These are phyloP conservation scores for Ploettnerulaceae sp. DNA, from an alignment of 2,329 filamentous ascomycete genomes.

Conservation along the genomic window DNA sequence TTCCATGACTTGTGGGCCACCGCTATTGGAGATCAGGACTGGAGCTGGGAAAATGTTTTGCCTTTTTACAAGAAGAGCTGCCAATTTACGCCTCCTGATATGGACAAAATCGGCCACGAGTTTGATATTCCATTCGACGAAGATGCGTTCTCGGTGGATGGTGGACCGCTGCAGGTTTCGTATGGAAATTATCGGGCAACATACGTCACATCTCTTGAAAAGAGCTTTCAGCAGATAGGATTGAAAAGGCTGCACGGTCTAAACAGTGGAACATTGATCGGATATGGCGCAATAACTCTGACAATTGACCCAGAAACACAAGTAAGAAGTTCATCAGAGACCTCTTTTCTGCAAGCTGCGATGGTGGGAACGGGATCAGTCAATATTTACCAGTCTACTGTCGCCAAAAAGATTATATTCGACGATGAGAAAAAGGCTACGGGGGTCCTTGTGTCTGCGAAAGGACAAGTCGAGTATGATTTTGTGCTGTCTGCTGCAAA, in stretches of 20 bases:
- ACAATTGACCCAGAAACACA: constrained; percentile 16
- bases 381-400: constrained; percentile 17
- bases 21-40: constrained; percentile 38
- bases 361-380: constrained; percentile 8
- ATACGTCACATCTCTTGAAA: constrained; percentile 5
- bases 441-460: constrained; percentile 34
- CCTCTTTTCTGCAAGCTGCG: neutral
- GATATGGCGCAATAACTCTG: constrained; percentile 10
- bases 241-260: constrained; percentile 17
- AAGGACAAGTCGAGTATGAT: constrained; percentile 34
- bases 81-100: constrained; percentile 26
- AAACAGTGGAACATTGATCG: constrained; percentile 20
- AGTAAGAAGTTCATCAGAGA: constrained; percentile 16
- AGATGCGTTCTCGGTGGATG: constrained; percentile 30
- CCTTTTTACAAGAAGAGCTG: constrained; percentile 40
- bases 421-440: constrained; percentile 13
- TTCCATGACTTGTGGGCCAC: constrained; percentile 40
- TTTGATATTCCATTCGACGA: constrained; percentile 32
- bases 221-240: constrained; percentile 16
- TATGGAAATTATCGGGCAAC: constrained; percentile 37
- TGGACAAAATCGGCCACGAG: constrained; percentile 18
- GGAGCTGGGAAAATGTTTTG: constrained; percentile 42
- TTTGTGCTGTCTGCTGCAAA: constrained; percentile 12
- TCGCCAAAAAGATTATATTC: constrained; percentile 19
- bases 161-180: constrained; percentile 39